Evolutionary conservation across 2,329 filamentous ascomycete species (phyloP).

Genomic region (Aureobasidium sp.): DNA sequence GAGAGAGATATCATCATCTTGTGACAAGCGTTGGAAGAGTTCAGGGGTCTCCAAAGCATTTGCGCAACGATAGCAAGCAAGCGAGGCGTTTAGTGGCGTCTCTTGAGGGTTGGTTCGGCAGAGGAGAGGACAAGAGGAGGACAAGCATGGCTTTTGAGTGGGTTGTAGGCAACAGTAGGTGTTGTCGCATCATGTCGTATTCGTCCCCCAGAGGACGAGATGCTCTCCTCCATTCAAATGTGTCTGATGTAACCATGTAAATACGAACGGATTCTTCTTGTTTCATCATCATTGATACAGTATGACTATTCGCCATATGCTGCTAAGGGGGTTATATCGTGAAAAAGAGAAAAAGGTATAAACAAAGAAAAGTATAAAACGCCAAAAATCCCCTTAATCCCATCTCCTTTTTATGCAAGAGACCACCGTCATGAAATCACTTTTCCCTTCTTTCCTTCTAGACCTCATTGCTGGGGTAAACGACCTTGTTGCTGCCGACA

Average conservation of each 20-base stretch:
- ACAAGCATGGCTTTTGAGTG: background rate
- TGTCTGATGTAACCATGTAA: background rate
- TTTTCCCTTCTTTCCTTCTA: slow-evolving; percentile 12
- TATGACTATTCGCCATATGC: background rate
- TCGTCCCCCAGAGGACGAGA: background rate
- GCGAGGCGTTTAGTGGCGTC: slow-evolving; percentile 12
- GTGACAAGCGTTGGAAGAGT: background rate
- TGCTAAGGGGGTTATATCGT: background rate
- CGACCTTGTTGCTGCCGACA: slow-evolving; percentile 39
- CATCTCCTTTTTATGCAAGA: background rate
- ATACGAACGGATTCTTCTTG: background rate
- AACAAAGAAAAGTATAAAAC: slow-evolving; percentile 4
- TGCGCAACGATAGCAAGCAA: background rate
- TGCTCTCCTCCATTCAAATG: background rate
- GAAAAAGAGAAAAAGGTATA: background rate
- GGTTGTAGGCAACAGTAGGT: background rate
- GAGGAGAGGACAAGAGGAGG: background rate
- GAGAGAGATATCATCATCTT: background rate
- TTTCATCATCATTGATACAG: slow-evolving; percentile 3
- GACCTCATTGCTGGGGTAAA: slow-evolving; percentile 48
- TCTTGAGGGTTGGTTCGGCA: background rate
- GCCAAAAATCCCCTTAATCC: background rate
- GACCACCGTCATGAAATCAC: background rate
- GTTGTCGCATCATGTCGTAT: background rate
- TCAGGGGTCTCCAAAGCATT: background rate